Conservation (phyloP, 768 basidiomycete species). For the Suillus discolor region DNA sequence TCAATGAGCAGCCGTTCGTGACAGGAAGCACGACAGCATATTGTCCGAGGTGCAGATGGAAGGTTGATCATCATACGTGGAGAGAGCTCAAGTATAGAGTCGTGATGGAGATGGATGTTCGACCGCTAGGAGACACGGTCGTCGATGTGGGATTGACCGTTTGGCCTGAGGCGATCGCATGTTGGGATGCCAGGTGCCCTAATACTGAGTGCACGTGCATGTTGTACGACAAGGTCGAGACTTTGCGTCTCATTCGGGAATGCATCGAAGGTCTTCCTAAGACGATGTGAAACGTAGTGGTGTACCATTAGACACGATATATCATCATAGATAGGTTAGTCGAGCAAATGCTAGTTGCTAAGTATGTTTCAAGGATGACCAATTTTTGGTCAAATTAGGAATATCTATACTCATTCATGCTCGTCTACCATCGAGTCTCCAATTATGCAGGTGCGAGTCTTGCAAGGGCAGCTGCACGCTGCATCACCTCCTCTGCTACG, state of each 20-base stretch:
- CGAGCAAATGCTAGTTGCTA: neutral
- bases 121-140: constrained; percentile 63
- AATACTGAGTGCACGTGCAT: constrained; percentile 46
- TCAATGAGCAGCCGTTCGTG: constrained; percentile 64
- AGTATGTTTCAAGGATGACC: neutral
- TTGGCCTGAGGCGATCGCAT: constrained; percentile 62
- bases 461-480: constrained; percentile 10
- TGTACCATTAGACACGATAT: neutral
- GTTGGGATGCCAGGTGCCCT: constrained; percentile 60
- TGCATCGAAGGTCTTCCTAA: constrained; percentile 50
- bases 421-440: constrained; percentile 19
- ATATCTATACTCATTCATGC: constrained; percentile 16
- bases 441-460: constrained; percentile 6
- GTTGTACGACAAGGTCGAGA: constrained; percentile 58
- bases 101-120: constrained; percentile 56
- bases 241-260: constrained; percentile 53
- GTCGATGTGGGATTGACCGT: constrained; percentile 46
- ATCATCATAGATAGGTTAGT: neutral
- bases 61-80: constrained; percentile 63
- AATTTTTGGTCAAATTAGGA: neutral
- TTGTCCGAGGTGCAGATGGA: constrained; percentile 52
- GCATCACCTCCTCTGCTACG: neutral
- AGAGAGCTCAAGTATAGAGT: constrained; percentile 63
- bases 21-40: constrained; percentile 38
- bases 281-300: constrained; percentile 27